Percentiles rank a stretch among this genome's conserved stretches.
Evolutionary conservation across 1,284 basidiomycete genomes (phyloP).

Genomic region (Trichosporon sp.): DNA sequence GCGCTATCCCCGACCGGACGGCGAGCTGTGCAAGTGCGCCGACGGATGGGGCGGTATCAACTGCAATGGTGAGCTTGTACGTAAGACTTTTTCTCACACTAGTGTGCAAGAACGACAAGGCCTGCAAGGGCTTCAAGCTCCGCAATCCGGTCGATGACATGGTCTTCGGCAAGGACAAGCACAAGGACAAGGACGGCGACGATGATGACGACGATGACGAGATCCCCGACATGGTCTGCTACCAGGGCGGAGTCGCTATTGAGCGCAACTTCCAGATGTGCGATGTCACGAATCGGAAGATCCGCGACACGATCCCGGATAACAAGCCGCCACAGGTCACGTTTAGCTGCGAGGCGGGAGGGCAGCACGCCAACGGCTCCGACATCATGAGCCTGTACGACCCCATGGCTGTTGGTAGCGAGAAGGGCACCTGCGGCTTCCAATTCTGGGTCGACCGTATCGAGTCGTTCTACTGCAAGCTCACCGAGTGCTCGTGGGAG

Average conservation of each 20-base stretch:
- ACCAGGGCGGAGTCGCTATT: conserved; percentile 83
- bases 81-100: not conserved
- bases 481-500: conserved; percentile 54
- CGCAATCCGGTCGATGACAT: conserved; percentile 34
- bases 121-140: conserved; percentile 71
- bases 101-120: conserved; percentile 78
- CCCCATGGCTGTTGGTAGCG: not conserved
- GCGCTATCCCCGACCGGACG: conserved; percentile 69
- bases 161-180: not conserved
- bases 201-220: conserved; percentile 50
- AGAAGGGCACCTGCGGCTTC: conserved; percentile 66
- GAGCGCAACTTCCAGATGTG: conserved; percentile 95
- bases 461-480: conserved; percentile 91
- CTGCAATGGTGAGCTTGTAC: conserved; percentile 69
- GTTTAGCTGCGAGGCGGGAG: conserved; percentile 65
- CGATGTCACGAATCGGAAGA: conserved; percentile 91
- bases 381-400: conserved; percentile 3
- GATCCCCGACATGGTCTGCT: conserved; percentile 78
- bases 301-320: conserved; percentile 78
- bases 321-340: conserved; percentile 84
- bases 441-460: conserved; percentile 95
- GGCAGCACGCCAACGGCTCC: conserved; percentile 22
- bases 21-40: conserved; percentile 75
- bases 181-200: conserved; percentile 25
- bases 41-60: conserved; percentile 94